Evolutionary conservation across 1,284 basidiomycete species (phyloP).

Genomic region (Melampsora americana): DNA sequence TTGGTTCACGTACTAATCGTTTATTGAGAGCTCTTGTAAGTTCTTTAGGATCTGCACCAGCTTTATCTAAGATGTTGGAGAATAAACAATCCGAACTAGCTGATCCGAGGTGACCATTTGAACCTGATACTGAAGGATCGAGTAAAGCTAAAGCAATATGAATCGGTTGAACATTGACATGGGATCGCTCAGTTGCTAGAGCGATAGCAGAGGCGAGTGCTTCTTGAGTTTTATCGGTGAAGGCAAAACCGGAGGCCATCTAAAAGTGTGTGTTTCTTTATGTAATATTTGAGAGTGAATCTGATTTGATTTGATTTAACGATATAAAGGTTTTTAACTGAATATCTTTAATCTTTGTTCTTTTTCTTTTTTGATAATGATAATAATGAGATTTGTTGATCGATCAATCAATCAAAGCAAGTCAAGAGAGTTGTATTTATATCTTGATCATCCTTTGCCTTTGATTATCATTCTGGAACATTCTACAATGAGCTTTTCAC

Average conservation of each 20-base stretch:
- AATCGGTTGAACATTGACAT: constrained; percentile 54
- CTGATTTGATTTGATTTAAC: no score
- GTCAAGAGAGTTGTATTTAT: no score
- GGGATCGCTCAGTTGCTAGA: constrained; percentile 44
- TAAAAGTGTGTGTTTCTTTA: background rate
- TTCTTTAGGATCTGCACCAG: constrained; percentile 53
- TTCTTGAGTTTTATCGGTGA: constrained; percentile 44
- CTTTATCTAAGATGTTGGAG: constrained; percentile 52
- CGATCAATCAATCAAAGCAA: no score
- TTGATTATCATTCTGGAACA: no score
- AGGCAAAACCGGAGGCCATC: constrained; percentile 32
- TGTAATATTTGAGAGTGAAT: background rate
- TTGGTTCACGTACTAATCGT: constrained; percentile 63
- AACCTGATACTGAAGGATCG: constrained; percentile 48
- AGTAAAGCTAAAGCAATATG: constrained; percentile 55
- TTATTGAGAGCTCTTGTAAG: constrained; percentile 54
- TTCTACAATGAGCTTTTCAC: no score
- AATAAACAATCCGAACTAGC: constrained; percentile 47
- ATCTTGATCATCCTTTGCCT: no score
- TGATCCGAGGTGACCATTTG: constrained; percentile 26
- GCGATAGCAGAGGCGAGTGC: constrained; percentile 35
- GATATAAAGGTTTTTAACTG: no score
- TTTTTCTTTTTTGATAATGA: no score
- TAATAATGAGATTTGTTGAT: no score
- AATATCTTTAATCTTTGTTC: no score